Evolutionary conservation across 352 stramenopile genomes (phyloP), one percentile per base, ranked within the genome.

Genomic region (Globisporangium perplexum): DNA sequence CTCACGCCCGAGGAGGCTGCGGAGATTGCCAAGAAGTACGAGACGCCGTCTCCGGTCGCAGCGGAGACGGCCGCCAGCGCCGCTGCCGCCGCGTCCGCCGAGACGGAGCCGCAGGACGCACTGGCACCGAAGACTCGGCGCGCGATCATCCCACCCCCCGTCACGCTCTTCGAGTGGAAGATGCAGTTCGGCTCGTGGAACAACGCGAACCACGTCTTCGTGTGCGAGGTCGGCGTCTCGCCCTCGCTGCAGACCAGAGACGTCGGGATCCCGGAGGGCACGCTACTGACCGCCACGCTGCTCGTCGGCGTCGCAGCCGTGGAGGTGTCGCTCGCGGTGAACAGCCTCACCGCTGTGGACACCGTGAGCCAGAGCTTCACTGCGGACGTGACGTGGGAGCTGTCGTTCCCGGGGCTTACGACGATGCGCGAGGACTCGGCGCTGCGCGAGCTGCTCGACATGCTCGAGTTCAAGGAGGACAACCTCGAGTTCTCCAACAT

Each of bases 121-220:
- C 30, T 35, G 30, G 30, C 30, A 12, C 1, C 10, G 30, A 35
- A 35, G 30, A 12, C 30, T 10, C 30, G 30, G 30, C 30, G 30
- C 30, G 30, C 30, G 30, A 35, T 35, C 8, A 1, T 14, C 23
- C 17, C 66, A 3, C 56, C 64, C 11, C 52, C 59, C 14, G 68
- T 22, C 38, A 22, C 57, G 10, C 20, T 81, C 3, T 86, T 86
- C 42, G 59, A 70, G 10, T 86, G 74, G 74, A 83, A 79, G 49
- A 83, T 86, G 72, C 62, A 79, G 54, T 56, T 80, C 0, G 74
- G 72, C 6, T 62, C 54, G 20, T 86, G 71, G 69, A 63, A 68
- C 2, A 48, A 71, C 55, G 43, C 45, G 18, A 62, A 52, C 11
- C 74, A 82, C 51, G 83, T 72, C 69, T 83, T 86, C 38, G 58